These are phyloP conservation scores for Paradendryphiella salina DNA, from an alignment of 2,329 filamentous ascomycete species.

Conservation along the genomic window DNA sequence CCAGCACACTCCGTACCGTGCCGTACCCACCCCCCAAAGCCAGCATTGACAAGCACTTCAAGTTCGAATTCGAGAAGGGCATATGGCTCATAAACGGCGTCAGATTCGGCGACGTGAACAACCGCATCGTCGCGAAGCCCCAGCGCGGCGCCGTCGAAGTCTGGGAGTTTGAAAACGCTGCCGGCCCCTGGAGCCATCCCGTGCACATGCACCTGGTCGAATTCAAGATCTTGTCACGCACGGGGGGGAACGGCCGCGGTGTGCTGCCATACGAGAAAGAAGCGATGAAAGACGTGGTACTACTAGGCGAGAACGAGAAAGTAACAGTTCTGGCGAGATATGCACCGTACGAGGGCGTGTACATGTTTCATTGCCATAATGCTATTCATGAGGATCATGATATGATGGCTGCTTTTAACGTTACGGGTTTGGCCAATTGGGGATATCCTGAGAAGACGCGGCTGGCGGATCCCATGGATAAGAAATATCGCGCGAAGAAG, in stretches of 20 bases:
- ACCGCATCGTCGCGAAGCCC: slow-evolving; percentile 45
- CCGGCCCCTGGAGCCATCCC: slow-evolving; percentile 58
- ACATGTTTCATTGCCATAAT: slow-evolving; percentile 56
- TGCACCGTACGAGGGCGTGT: slow-evolving; percentile 53
- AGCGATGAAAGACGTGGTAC: slow-evolving; percentile 62
- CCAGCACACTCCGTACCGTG: slow-evolving; percentile 34
- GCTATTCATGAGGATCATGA: slow-evolving; percentile 53
- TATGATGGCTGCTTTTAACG: slow-evolving; percentile 54
- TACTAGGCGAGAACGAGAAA: slow-evolving; percentile 56
- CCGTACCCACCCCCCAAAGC: slow-evolving; percentile 39
- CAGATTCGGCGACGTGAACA: slow-evolving; percentile 41
- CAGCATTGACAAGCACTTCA: slow-evolving; percentile 41
- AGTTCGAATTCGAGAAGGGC: slow-evolving; percentile 35
- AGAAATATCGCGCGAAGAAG: slow-evolving; percentile 32
- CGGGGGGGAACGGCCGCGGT: slow-evolving; percentile 44
- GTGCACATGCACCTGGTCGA: slow-evolving; percentile 64
- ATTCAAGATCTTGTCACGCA: slow-evolving; percentile 58
- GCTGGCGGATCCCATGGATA: slow-evolving; percentile 41
- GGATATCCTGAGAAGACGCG: slow-evolving; percentile 43
- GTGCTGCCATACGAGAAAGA: slow-evolving; percentile 59
- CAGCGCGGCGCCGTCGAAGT: slow-evolving; percentile 43
- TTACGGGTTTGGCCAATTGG: slow-evolving; percentile 40
- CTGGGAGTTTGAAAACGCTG: slow-evolving; percentile 52
- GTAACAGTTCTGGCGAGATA: slow-evolving; percentile 40
- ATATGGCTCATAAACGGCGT: slow-evolving; percentile 48